phyloP scores from a whole-genome alignment of 2,329 filamentous ascomycete genomes.

The Pleomassaria siparia region DNA sequence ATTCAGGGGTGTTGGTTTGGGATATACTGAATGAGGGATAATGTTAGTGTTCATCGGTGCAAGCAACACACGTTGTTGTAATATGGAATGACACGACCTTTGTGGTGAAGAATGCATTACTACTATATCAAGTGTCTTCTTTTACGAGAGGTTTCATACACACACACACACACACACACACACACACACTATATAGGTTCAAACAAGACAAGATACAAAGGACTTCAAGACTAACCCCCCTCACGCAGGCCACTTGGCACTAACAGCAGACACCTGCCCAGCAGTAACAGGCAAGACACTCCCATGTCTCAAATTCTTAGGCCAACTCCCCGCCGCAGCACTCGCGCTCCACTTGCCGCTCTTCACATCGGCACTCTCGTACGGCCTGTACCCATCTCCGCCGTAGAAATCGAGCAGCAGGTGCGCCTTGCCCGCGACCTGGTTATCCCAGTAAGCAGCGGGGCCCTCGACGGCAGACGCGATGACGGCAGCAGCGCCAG shows the following conservation, averaged over 20 bases:
- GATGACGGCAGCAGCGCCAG: constrained; percentile 48
- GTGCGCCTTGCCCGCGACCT: constrained; percentile 41
- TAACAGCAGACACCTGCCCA: constrained; percentile 47
- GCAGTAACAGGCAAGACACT: constrained; percentile 53
- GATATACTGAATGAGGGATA: too few relatives aligned
- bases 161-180: too few relatives aligned
- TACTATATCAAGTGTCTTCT: too few relatives aligned
- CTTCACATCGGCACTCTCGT: constrained; percentile 48
- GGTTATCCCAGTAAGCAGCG: constrained; percentile 38
- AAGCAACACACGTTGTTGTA: too few relatives aligned
- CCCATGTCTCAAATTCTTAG: constrained; percentile 54
- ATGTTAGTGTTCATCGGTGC: too few relatives aligned
- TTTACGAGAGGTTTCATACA: too few relatives aligned
- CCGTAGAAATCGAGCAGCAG: constrained; percentile 49
- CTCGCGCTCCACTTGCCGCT: constrained; percentile 53
- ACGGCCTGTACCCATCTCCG: constrained; percentile 54
- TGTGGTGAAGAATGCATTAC: too few relatives aligned
- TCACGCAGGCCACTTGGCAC: constrained; percentile 23
- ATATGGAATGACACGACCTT: too few relatives aligned
- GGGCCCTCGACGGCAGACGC: constrained; percentile 33
- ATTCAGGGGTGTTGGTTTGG: too few relatives aligned
- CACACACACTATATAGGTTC: too few relatives aligned
- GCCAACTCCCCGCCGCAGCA: constrained; percentile 46
- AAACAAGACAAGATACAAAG: too few relatives aligned
- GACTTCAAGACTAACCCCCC: too few relatives aligned